phyloP scores from a whole-genome alignment of 2,329 filamentous ascomycete species.

The Colletotrichum brevisporum region DNA sequence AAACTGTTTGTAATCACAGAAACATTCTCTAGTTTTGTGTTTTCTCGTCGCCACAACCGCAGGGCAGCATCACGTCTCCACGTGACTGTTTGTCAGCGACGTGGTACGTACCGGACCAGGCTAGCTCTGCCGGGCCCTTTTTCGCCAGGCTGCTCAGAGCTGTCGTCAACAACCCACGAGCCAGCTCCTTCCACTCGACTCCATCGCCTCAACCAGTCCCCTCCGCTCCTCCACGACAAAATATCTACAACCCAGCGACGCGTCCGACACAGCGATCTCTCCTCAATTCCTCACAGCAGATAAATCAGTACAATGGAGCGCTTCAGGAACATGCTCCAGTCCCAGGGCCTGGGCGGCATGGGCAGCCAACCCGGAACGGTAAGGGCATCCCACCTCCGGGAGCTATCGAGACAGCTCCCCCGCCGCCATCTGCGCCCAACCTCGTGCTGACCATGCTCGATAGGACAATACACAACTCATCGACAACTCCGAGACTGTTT shows the following conservation, averaged over 20 bases:
- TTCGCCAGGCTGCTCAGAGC: conserved; percentile 50
- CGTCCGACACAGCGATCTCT: neutral
- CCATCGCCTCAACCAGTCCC: conserved; percentile 33
- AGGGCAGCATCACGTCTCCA: neutral
- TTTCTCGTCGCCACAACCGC: neutral
- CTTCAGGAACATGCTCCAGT: conserved; percentile 89
- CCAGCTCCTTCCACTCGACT: conserved; percentile 40
- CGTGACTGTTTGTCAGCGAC: conserved; percentile 34
- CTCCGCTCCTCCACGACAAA: conserved; percentile 12
- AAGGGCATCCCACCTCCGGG: conserved; percentile 51
- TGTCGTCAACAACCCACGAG: conserved; percentile 48
- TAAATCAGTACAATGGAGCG: conserved; percentile 79
- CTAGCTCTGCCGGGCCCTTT: conserved; percentile 40
- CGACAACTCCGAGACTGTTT: conserved; percentile 99
- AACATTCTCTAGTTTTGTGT: too few species aligned
- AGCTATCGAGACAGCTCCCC: conserved; percentile 27
- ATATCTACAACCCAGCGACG: conserved; percentile 7
- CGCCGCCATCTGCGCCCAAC: neutral
- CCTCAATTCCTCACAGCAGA: neutral
- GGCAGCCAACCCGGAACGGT: conserved; percentile 73
- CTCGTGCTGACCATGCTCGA: conserved; percentile 5
- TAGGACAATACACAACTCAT: conserved; percentile 93
- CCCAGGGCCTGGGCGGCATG: conserved; percentile 77
- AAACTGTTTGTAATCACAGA: too few species aligned
- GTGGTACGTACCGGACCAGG: conserved; percentile 38